Percentiles rank a stretch among this genome's conserved stretches.
Evolutionary conservation across 2,329 filamentous ascomycete genomes (phyloP).

Genomic region (Colletotrichum neosansevieriae): DNA sequence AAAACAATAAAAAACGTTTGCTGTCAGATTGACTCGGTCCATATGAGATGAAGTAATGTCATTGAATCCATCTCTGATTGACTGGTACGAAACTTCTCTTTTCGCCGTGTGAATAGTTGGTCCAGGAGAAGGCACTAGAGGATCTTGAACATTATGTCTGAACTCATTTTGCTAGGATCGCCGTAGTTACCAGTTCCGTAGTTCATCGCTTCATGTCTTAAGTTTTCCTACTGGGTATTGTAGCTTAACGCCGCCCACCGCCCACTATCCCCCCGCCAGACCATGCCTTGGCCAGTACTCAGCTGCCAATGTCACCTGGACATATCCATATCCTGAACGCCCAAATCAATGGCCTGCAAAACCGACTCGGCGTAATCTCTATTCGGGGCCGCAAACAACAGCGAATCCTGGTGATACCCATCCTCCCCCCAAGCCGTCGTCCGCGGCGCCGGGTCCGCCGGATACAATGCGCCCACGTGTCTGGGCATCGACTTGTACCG

Average conservation of each 20-base stretch:
- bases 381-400: slow-evolving; percentile 17
- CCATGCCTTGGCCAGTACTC: too few relatives aligned
- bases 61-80: background rate
- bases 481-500: slow-evolving; percentile 29
- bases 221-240: slow-evolving; percentile 22
- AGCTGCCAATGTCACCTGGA: slow-evolving; percentile 1
- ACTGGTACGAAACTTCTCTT: too few relatives aligned
- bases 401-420: background rate
- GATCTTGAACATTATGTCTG: too few relatives aligned
- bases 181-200: background rate
- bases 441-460: slow-evolving; percentile 23
- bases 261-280: background rate
- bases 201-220: background rate
- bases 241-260: slow-evolving; percentile 8
- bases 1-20: too few relatives aligned
- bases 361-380: slow-evolving; percentile 19
- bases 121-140: too few relatives aligned
- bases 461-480: slow-evolving; percentile 25
- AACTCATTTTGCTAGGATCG: too few relatives aligned
- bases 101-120: too few relatives aligned
- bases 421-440: slow-evolving; percentile 5
- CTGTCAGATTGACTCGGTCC: too few relatives aligned
- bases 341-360: slow-evolving; percentile 23
- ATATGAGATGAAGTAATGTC: background rate
- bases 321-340: slow-evolving; percentile 33